Percentiles rank a stretch among this genome's conserved stretches.
Conservation (phyloP, 2,329 filamentous ascomycete genomes). For the Huntiella decipiens region DNA sequence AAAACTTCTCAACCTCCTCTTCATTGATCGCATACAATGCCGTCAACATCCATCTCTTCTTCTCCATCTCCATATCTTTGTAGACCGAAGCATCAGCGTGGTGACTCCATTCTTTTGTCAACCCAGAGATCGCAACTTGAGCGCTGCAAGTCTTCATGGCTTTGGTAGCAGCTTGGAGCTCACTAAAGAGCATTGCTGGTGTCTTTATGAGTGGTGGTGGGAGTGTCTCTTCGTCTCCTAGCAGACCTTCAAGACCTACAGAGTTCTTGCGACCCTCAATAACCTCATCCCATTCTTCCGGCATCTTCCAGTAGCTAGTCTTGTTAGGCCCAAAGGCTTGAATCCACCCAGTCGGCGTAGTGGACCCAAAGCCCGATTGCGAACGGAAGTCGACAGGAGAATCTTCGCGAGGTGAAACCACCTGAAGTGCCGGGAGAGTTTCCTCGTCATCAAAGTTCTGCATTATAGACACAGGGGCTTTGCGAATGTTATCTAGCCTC, state of each 20-base stretch:
- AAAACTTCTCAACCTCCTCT: conserved; percentile 1
- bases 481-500: no score
- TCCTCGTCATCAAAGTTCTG: not conserved
- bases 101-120: conserved; percentile 31
- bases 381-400: conserved; percentile 5
- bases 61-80: conserved; percentile 32
- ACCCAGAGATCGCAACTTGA: conserved; percentile 31
- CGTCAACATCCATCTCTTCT: conserved; percentile 43
- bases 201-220: conserved; percentile 8
- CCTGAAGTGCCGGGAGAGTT: not conserved
- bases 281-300: conserved; percentile 23
- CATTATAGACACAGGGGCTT: no score
- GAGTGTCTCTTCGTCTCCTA: conserved; percentile 4
- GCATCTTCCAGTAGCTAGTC: conserved; percentile 14
- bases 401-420: not conserved
- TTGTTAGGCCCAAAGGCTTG: conserved; percentile 10
- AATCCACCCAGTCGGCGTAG: conserved; percentile 3
- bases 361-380: not conserved
- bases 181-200: conserved; percentile 15
- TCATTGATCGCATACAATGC: conserved; percentile 27
- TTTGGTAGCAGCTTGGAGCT: conserved; percentile 31
- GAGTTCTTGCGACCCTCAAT: not conserved
- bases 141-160: conserved; percentile 35
- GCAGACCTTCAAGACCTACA: conserved; percentile 7
- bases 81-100: conserved; percentile 28